Base-by-base conservation (phyloP, 495 filamentous ascomycete species). In the Thozetella sp. region DNA sequence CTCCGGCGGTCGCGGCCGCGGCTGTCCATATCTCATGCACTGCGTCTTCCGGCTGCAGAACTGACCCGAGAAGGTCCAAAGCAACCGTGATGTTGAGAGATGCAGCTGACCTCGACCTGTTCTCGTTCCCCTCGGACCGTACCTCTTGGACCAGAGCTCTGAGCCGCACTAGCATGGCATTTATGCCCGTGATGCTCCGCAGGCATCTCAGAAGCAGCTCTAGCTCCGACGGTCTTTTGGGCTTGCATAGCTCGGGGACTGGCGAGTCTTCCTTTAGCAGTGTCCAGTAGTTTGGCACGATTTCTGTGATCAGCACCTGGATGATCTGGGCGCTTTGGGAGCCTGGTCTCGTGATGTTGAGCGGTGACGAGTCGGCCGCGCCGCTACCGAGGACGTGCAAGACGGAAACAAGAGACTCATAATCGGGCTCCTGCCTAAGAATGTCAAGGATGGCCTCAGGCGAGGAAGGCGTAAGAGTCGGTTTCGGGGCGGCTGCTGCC, bases 231-330 rank as follows among this genome's bases (percentile, higher is more conserved):
- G 59, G 58, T 25, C 59, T 57, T 22, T 45, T 30, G 26, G 65
- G 53, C 12, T 54, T 59, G 22, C 60, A 62, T 56, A 51, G 62
- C n/a, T 20, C 55, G 15, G 62, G 69, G 22, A 58, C 58, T 51
- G 65, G 63, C 15, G 74, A 75, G 55, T 78, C 77, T 60, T 80
- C 74, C 56, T 79, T 71, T 25, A 92, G 62, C 25, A 82, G 61
- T n/a, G 74, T 58, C 93, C 93, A 97, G 71, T 90, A 92, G 63
- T 91, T 87, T 3, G 90, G 88, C 4, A 93, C 77, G 40, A 88
- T 90, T 34, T 83, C 83, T 34, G 76, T 85, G 57, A 92, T 84
- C 63, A 97, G 73, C 11, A 80, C 70, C 66, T 89, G 86, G 51
- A 93, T 75, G 4, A 96, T 83, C 65, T 92, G 89, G 3, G 91